These are phyloP conservation scores for Clitopilus passeckerianus DNA, from an alignment of 768 basidiomycete species.

Conservation along the genomic window DNA sequence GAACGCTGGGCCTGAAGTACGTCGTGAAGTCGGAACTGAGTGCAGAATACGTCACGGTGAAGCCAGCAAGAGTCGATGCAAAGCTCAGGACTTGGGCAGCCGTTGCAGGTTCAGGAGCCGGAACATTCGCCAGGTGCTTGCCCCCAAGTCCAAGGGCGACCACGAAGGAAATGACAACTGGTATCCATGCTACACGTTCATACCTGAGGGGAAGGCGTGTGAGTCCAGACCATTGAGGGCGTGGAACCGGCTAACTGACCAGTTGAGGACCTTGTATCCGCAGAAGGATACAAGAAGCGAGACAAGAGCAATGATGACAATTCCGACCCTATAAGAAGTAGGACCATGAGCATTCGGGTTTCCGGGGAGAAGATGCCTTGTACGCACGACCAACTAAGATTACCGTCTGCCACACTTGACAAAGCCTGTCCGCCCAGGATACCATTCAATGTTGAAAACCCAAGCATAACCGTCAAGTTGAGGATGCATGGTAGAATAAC, in stretches of 20 bases:
- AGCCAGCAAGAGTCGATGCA: conserved; percentile 67
- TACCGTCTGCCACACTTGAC: conserved; percentile 33
- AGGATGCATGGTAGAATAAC: conserved; percentile 54
- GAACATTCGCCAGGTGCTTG: conserved; percentile 52
- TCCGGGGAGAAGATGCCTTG: not conserved
- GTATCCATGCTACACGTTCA: conserved; percentile 73
- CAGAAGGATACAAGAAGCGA: conserved; percentile 63
- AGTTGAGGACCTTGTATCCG: conserved; percentile 46
- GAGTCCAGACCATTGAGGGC: not conserved
- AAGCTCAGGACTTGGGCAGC: conserved; percentile 56
- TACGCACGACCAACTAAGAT: conserved; percentile 39
- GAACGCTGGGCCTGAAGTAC: conserved; percentile 56
- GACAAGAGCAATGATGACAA: conserved; percentile 68
- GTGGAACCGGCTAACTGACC: conserved; percentile 19
- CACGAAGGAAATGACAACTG: conserved; percentile 68
- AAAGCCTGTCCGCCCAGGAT: conserved; percentile 64
- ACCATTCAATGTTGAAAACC: conserved; percentile 68
- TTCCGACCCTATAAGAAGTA: conserved; percentile 55
- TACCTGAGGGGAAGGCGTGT: conserved; percentile 32
- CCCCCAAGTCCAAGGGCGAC: conserved; percentile 72
- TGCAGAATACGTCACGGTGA: conserved; percentile 57
- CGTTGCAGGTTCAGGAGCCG: conserved; percentile 48
- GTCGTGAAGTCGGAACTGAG: conserved; percentile 72
- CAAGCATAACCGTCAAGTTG: conserved; percentile 59
- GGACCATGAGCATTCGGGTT: not conserved